These are phyloP conservation scores for Artemisia princeps DNA, from an alignment of 140 eudicot genomes.

Conservation along the genomic window DNA sequence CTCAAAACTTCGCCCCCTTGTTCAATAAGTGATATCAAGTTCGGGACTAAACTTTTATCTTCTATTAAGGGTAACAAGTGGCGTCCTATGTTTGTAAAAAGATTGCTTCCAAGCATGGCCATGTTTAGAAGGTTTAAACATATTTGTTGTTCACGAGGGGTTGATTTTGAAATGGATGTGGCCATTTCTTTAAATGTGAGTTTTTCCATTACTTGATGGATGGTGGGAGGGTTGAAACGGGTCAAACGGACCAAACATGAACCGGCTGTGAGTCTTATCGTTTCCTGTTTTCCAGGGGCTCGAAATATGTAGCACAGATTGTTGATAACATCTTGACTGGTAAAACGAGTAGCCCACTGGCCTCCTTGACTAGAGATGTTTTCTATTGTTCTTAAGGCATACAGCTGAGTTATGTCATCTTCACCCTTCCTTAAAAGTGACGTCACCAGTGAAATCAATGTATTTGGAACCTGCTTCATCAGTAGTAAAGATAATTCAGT, in stretches of 20 bases:
- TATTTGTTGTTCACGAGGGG: slow-evolving; percentile 83
- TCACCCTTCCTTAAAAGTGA: slow-evolving; percentile 85
- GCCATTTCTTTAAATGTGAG: slow-evolving; percentile 69
- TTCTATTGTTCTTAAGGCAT: slow-evolving; percentile 85
- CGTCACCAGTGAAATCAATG: slow-evolving; percentile 60
- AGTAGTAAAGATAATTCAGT: not conserved
- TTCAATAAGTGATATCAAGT: slow-evolving; percentile 60
- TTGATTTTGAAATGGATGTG: slow-evolving; percentile 60
- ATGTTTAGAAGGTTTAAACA: slow-evolving; percentile 73
- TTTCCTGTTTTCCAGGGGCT: slow-evolving; percentile 84
- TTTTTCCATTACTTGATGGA: slow-evolving; percentile 72
- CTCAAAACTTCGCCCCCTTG: slow-evolving; percentile 76
- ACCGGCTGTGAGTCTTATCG: slow-evolving; percentile 74
- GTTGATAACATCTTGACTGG: slow-evolving; percentile 66
- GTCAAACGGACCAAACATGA: slow-evolving; percentile 83
- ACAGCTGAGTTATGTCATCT: slow-evolving; percentile 84
- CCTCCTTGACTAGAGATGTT: slow-evolving; percentile 94
- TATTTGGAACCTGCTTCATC: slow-evolving; percentile 57
- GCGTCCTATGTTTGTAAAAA: slow-evolving; percentile 59
- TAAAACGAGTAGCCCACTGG: slow-evolving; percentile 81
- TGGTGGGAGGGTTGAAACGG: slow-evolving; percentile 68
- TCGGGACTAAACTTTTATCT: slow-evolving; percentile 71
- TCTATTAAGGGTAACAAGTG: slow-evolving; percentile 61
- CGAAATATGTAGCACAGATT: slow-evolving; percentile 77
- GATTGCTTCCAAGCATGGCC: slow-evolving; percentile 70